Evolutionary conservation across 805 yeast species (phyloP).

Genomic region (Starmera amethionina): DNA sequence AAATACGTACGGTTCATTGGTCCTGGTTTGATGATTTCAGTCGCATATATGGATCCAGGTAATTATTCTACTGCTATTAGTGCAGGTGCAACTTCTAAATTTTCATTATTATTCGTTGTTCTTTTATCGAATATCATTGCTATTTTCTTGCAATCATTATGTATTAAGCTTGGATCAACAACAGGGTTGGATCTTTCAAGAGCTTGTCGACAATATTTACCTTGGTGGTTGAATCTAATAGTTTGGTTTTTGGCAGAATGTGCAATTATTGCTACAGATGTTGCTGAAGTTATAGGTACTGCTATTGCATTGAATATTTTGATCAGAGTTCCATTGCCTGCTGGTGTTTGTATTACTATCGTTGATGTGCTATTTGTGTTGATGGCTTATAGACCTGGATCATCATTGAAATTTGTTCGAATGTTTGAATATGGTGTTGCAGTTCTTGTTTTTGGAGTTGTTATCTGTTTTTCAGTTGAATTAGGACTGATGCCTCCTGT

Average conservation of each 20-base stretch:
- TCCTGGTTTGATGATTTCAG: conserved; percentile 82
- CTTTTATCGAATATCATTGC: conserved; percentile 79
- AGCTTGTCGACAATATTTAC: conserved; percentile 66
- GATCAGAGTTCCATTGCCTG: conserved; percentile 61
- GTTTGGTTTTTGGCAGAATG: conserved; percentile 75
- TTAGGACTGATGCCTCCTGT: conserved; percentile 42
- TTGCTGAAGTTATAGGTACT: conserved; percentile 92
- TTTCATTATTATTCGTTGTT: conserved; percentile 61
- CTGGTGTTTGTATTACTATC: conserved; percentile 73
- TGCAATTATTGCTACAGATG: conserved; percentile 86
- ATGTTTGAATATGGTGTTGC: conserved; percentile 72
- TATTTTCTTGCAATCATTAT: conserved; percentile 68
- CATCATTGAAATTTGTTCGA: conserved; percentile 62
- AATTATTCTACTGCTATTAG: conserved; percentile 85
- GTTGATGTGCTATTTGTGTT: conserved; percentile 74
- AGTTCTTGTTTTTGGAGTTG: conserved; percentile 60
- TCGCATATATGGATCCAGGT: conserved; percentile 93
- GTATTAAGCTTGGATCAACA: conserved; percentile 80
- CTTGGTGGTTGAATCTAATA: conserved; percentile 50
- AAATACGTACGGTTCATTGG: conserved; percentile 69
- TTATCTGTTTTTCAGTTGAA: conserved; percentile 70
- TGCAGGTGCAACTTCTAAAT: conserved; percentile 76
- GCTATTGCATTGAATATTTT: conserved; percentile 79
- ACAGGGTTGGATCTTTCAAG: conserved; percentile 86
- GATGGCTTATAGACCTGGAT: conserved; percentile 70